A percentile compares a stretch with the other conserved stretches of the same genome.
Conservation (phyloP, 148 eudicot species). For the Rhododendron mucronatum region DNA sequence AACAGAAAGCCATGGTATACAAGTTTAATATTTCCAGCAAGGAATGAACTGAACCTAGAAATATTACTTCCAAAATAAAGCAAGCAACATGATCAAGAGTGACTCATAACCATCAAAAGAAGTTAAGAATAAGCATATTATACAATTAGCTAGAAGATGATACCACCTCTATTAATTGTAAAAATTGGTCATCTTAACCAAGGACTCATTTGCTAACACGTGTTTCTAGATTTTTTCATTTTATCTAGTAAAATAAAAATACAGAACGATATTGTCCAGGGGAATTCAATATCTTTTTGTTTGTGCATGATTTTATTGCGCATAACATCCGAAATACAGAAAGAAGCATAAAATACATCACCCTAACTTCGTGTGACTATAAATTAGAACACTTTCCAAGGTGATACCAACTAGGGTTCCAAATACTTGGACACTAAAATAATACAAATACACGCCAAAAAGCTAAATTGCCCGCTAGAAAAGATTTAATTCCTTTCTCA, state of each 20-base stretch:
- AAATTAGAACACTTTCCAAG: background rate
- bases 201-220: background rate
- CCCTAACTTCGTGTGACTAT: background rate
- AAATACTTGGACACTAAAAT: background rate
- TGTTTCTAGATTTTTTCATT: background rate
- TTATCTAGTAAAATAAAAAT: background rate
- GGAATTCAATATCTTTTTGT: background rate
- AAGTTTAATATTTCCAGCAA: background rate
- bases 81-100: background rate
- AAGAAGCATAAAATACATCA: background rate
- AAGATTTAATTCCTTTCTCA: background rate
- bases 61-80: background rate
- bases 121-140: background rate
- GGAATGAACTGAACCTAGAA: background rate
- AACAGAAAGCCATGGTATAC: background rate
- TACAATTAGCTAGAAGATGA: background rate
- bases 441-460: background rate
- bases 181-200: background rate
- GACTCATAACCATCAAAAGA: background rate
- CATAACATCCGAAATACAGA: background rate
- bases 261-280: background rate
- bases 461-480: background rate
- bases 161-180: background rate
- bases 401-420: background rate
- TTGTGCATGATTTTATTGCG: no score